phyloP scores from a whole-genome alignment of 2,329 filamentous ascomycete species.

The Pseudogymnoascus sp. region DNA sequence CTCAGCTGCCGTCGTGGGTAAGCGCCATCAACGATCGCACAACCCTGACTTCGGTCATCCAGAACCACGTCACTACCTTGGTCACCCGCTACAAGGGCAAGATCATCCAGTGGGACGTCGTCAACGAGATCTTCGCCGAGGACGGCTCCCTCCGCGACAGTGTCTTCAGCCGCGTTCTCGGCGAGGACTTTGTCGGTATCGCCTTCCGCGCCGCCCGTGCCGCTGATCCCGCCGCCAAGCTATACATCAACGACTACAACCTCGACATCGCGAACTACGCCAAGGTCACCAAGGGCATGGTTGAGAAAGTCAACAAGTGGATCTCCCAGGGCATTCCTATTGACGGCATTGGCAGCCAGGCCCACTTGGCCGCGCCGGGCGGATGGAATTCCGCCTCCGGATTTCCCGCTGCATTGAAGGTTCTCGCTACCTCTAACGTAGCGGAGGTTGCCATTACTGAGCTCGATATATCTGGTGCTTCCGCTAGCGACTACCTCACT shows the following conservation, averaged over 20 bases:
- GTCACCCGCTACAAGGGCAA: constrained; percentile 56
- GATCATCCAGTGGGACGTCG: constrained; percentile 56
- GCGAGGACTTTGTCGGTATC: constrained; percentile 62
- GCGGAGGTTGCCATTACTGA: constrained; percentile 49
- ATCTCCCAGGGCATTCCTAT: constrained; percentile 54
- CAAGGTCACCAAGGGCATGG: constrained; percentile 49
- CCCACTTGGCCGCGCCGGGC: constrained; percentile 46
- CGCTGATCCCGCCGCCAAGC: constrained; percentile 59
- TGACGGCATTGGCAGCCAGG: constrained; percentile 50
- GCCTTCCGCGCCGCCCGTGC: constrained; percentile 62
- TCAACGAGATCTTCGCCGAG: constrained; percentile 56
- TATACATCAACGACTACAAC: constrained; percentile 73
- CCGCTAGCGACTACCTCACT: constrained; percentile 36
- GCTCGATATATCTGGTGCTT: constrained; percentile 56
- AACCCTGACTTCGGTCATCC: constrained; percentile 48
- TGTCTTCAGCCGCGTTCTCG: constrained; percentile 61
- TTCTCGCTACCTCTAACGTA: constrained; percentile 13
- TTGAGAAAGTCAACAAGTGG: constrained; percentile 56
- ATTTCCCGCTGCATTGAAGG: constrained; percentile 19
- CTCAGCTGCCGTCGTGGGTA: constrained; percentile 54
- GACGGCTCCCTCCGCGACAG: constrained; percentile 42
- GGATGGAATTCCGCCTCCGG: constrained; percentile 37
- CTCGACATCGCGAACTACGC: constrained; percentile 41
- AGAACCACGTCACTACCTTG: constrained; percentile 52
- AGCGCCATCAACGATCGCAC: constrained; percentile 43